Base-by-base conservation (phyloP, 495 filamentous ascomycete species). In the Penicillium coffeae region DNA sequence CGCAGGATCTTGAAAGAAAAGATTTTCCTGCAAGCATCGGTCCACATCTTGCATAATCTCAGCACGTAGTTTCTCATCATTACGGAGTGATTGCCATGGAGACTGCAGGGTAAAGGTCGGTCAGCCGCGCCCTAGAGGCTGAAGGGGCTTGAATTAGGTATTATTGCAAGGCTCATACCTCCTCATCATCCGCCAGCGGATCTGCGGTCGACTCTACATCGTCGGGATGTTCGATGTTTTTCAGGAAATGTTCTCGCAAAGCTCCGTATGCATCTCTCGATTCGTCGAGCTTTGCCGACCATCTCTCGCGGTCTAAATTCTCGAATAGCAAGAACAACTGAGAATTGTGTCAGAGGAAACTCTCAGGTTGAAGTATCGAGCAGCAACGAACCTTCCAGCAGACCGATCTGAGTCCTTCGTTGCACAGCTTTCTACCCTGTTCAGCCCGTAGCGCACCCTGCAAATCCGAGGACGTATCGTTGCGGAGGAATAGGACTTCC, bases 11-110 rank as follows among this genome's bases (percentile, higher is more conserved):
- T 89, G 90, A 49, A 97, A 99, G 63, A 92, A 95, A 14, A 79
- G 72, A 53, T 95, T 88, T 42, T 99, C 94, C 14, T 94, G 93
- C 73, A 99, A 82, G 61, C 88, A 90, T 50, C 93, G 76, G 47
- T 91, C 87, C 32, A 99, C 88, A 72, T 99, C 93, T 67, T 97
- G 93, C n/a, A 85, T 74, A 22, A 99, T 97, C 58, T 99, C 93
- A 35, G 81, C 81, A 52, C 92, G 82, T 8, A 93, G 74, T 33
- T 82, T 74, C 64, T 96, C 89, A 64, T 97, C 94, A 43, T 83
- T 79, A 38, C 89, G 87, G 36, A 92, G 73, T 13, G 81, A 81
- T 62, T 86, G 81, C 91, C 92, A 97, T 12, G 92, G 93, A 48
- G 92, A 96, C 89, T 92, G 35, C 13, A n/a, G 20, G 14, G 42